A percentile compares a stretch with the other conserved stretches of the same genome.
phyloP scores from a whole-genome alignment of 768 basidiomycete genomes.

The Mycena pura region DNA sequence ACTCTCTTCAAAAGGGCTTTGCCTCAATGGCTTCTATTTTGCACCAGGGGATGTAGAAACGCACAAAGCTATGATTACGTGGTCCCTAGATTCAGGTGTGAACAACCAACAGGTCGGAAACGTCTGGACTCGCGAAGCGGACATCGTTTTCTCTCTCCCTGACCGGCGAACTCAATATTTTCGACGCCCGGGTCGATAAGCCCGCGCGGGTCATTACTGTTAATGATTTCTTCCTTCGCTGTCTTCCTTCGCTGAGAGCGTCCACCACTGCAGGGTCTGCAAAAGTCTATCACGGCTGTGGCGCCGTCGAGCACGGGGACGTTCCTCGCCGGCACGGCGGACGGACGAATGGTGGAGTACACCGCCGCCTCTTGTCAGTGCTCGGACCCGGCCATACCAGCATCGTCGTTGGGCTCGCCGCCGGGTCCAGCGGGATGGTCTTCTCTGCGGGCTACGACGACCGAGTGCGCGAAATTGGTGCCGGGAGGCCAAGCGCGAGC shows the following conservation, averaged over 20 bases:
- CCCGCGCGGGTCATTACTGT: conserved; percentile 70
- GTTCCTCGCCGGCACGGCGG: conserved; percentile 82
- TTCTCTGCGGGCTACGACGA: conserved; percentile 87
- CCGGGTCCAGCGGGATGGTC: conserved; percentile 54
- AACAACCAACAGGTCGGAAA: conserved; percentile 87
- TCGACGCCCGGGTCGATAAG: conserved; percentile 76
- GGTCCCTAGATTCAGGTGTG: conserved; percentile 78
- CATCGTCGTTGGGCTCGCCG: conserved; percentile 68
- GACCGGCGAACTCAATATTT: conserved; percentile 80
- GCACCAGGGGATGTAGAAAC: conserved; percentile 82
- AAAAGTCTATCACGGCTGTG: conserved; percentile 78
- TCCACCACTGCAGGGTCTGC: conserved; percentile 75
- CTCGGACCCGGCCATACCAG: conserved; percentile 74
- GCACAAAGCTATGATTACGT: conserved; percentile 68
- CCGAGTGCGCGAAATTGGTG: conserved; percentile 68
- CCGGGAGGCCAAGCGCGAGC: conserved; percentile 42
- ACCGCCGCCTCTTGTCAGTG: conserved; percentile 52
- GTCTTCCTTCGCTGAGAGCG: neutral
- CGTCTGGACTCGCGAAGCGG: conserved; percentile 75
- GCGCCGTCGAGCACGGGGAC: conserved; percentile 55
- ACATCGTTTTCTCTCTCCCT: conserved; percentile 86
- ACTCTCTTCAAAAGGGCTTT: neutral
- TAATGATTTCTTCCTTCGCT: conserved; percentile 26
- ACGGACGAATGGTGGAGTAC: conserved; percentile 77
- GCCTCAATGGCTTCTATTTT: neutral